Evolutionary conservation across 176 grass and related monocot genomes (phyloP), one percentile per base, ranked within the genome.

Genomic region (Eragrostis curvula): DNA sequence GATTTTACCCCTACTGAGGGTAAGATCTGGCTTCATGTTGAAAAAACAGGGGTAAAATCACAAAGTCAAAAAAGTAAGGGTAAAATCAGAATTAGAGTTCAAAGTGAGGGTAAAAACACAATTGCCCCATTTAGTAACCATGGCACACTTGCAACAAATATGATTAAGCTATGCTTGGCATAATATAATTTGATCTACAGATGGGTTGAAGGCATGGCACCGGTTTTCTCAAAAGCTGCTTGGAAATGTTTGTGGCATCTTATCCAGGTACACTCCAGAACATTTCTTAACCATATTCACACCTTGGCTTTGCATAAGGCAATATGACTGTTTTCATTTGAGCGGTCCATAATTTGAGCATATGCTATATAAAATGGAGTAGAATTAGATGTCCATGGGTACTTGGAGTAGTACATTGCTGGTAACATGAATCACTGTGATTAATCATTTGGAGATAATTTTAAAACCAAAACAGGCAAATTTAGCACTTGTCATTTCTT

Each of bases 171-270:
- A 18, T 81, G 11, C 58, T 39, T 86, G 39, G 53, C 50, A 20
- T 78, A 30, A 73, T 66, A 57, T 73, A 73, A 42, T 74, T 86
- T 86, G 50, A 52, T 85, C 36, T 63, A 52, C 60, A 98, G 95
- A 86, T 98, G 95, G 95, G 92, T 98, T 40, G 95, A 98, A 80
- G 95, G 85, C 70, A 86, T 91, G 90, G 88, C 92, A 79, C 88
- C 90, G 9, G 95, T 98, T 66, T 98, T 98, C 85, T 94, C 92
- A 53, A 98, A 84, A 65, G 89, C 90, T 14, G 88, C 95, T 48
- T 97, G 95, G 95, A 80, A 55, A 79, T 97, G 95, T 97, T 81
- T 86, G 69, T 98, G 95, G 95, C 86, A 98, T 89, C 95, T 95
- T 82, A 91, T 98, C 73, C 95, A 98, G 88, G 95, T 93, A 75